These are phyloP conservation scores for Fomitopsis pulvina DNA, from an alignment of 768 basidiomycete genomes.

Conservation along the genomic window DNA sequence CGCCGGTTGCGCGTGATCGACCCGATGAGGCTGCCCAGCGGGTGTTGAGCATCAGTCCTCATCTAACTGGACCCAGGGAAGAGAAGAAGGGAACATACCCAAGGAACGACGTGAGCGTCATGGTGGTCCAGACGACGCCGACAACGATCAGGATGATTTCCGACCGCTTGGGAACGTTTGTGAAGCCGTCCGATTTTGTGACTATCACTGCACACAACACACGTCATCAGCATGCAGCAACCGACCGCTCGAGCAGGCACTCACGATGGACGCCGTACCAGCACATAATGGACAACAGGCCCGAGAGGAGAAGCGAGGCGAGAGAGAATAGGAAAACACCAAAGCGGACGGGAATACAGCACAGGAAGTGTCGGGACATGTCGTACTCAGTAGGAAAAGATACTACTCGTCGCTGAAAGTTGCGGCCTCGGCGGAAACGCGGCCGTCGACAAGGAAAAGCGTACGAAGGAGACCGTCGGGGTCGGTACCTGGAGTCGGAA, in stretches of 20 bases:
- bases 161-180: conserved; percentile 6
- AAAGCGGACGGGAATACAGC: conserved; percentile 24
- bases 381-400: not conserved
- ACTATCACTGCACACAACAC: conserved; percentile 5
- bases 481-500: no score
- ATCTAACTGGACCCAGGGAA: not conserved
- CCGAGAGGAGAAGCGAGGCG: conserved; percentile 13
- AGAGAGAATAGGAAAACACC: conserved; percentile 25
- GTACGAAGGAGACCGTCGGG: no score
- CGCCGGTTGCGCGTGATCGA: conserved; percentile 20
- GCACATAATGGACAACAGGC: conserved; percentile 5
- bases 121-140: conserved; percentile 16
- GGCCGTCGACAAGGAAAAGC: no score
- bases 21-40: conserved; percentile 21
- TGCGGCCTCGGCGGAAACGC: no score
- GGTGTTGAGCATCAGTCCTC: not conserved
- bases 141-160: conserved; percentile 15
- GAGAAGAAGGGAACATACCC: conserved; percentile 15
- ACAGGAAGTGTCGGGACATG: conserved; percentile 24
- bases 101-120: conserved; percentile 19
- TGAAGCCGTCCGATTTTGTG: conserved; percentile 6
- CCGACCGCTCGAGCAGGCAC: conserved; percentile 1
- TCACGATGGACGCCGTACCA: conserved; percentile 18
- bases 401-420: no score
- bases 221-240: not conserved